phyloP scores from a whole-genome alignment of 768 basidiomycete genomes.

The Mycena chlorophos region DNA sequence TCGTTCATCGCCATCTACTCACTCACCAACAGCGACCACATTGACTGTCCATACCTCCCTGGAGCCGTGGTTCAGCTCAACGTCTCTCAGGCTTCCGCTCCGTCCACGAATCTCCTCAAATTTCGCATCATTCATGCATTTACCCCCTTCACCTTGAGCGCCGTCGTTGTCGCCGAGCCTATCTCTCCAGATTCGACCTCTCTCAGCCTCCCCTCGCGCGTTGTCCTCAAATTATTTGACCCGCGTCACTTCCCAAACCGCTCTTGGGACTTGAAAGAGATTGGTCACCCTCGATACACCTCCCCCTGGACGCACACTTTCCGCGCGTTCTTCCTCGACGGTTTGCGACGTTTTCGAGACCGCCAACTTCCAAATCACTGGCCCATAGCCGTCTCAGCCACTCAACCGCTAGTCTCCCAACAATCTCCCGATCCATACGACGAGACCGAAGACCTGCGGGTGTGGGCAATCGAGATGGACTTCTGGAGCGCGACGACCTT shows the following conservation, averaged over 20 bases:
- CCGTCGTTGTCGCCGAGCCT: not conserved
- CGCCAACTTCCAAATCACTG: not conserved
- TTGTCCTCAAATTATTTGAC: not conserved
- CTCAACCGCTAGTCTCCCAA: not conserved
- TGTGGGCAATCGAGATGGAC: not conserved
- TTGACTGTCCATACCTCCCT: too few species aligned
- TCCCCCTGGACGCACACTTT: not conserved
- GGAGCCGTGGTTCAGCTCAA: too few species aligned
- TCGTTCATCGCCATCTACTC: too few species aligned
- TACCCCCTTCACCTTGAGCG: not conserved
- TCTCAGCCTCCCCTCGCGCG: not conserved
- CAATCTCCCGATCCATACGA: not conserved
- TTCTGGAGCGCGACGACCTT: not conserved
- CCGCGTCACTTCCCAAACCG: not conserved
- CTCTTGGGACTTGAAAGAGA: not conserved
- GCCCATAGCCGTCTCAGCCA: not conserved
- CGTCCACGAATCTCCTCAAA: too few species aligned
- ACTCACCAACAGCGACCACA: too few species aligned
- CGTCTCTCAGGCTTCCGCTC: too few species aligned
- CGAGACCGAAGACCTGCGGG: not conserved
- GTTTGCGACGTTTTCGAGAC: not conserved
- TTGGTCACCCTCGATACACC: not conserved
- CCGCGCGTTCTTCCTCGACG: not conserved
- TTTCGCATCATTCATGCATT: not conserved
- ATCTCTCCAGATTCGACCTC: not conserved